Evolutionary conservation across 2,329 filamentous ascomycete species (phyloP).

Genomic region (Parasarocladium wereldwijsianum): DNA sequence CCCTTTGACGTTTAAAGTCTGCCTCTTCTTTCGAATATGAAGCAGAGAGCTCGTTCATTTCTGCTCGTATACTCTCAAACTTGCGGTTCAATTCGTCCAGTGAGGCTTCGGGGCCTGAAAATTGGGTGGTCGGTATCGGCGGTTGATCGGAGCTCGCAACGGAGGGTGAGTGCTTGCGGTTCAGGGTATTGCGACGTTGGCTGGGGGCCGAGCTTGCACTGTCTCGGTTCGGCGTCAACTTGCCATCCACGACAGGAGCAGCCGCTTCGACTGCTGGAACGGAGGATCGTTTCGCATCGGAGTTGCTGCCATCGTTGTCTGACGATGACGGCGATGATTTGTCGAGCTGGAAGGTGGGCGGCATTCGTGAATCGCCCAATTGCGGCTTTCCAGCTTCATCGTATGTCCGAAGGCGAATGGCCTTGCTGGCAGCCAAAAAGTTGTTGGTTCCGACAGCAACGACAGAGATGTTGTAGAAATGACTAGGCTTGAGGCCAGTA

Average conservation of each 20-base stretch:
- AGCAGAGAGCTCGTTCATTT: constrained; percentile 65
- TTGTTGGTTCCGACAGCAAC: constrained; percentile 84
- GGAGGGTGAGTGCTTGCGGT: constrained; percentile 62
- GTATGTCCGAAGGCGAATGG: constrained; percentile 72
- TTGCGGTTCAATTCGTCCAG: constrained; percentile 68
- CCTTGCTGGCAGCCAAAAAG: constrained; percentile 77
- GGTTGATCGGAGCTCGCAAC: constrained; percentile 39
- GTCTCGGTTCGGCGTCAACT: constrained; percentile 50
- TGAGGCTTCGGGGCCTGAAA: constrained; percentile 46
- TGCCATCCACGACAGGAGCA: constrained; percentile 42
- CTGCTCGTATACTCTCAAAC: constrained; percentile 65
- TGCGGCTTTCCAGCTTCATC: constrained; percentile 48
- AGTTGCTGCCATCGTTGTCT: constrained; percentile 29
- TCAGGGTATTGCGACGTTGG: constrained; percentile 40
- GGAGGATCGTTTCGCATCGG: constrained; percentile 30
- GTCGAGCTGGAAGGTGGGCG: constrained; percentile 39
- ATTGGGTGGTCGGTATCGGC: constrained; percentile 26
- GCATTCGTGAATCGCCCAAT: constrained; percentile 39
- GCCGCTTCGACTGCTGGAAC: constrained; percentile 44
- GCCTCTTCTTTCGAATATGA: constrained; percentile 59
- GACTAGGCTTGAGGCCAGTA: constrained; percentile 69
- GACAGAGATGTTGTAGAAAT: constrained; percentile 87
- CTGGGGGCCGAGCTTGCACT: constrained; percentile 27
- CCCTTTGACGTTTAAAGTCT: constrained; percentile 50
- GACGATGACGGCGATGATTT: constrained; percentile 26